A percentile compares a stretch with the other conserved stretches of the same genome.
phyloP scores from a whole-genome alignment of 78 protist genomes.

The Chrysochromulina tobinii region DNA sequence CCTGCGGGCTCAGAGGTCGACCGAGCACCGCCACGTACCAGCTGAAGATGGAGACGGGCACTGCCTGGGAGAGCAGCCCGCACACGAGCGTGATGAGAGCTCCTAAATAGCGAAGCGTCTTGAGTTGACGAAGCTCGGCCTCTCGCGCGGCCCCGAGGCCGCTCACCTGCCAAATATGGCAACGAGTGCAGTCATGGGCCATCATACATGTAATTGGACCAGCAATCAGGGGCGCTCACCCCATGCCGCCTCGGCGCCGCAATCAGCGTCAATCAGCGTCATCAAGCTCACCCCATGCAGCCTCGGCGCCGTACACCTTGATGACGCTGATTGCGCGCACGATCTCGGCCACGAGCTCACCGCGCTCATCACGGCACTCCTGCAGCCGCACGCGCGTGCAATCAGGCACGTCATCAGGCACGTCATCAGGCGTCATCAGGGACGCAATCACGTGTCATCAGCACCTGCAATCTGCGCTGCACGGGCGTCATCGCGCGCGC shows the following conservation, averaged over 20 bases:
- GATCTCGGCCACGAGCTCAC: neutral
- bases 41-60: conserved; percentile 10
- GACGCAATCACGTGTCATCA: no score
- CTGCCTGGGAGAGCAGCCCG: neutral
- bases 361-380: conserved; percentile 31
- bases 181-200: no score
- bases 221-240: no score
- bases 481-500: no score
- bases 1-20: no score
- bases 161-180: no score
- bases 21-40: neutral
- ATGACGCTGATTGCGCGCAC: neutral
- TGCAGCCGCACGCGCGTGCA: neutral
- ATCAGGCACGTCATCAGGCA: no score
- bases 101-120: neutral
- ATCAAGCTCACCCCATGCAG: neutral
- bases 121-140: neutral
- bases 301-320: conserved; percentile 14
- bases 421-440: no score
- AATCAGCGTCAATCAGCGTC: no score
- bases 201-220: no score
- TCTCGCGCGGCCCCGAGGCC: neutral
- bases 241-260: no score
- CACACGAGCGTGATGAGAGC: neutral
- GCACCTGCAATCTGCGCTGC: no score